Base-by-base conservation (phyloP, 2,329 filamentous ascomycete genomes). In the Esteya vermicola region DNA sequence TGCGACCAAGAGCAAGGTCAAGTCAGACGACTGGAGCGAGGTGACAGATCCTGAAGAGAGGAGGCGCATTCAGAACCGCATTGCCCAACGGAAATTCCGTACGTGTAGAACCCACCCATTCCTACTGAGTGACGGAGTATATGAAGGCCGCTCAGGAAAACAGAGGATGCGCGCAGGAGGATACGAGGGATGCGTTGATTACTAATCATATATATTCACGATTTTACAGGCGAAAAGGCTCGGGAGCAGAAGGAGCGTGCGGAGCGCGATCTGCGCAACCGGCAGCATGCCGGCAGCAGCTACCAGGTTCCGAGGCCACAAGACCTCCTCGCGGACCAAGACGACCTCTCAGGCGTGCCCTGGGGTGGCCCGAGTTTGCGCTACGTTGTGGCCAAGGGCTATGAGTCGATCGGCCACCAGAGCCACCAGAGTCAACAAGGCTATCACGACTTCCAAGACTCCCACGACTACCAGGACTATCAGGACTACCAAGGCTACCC, bases 81-180 rank as follows among this genome's bases (percentile, higher is more conserved):
- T 85, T 45, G 81, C 81, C 2, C 81, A 85, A 52, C 68, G 81
- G 48, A 84, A 84, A 51, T 85, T 84, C 49, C 70, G 81, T 85
- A 68, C n/a, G 43, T 41, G n/a, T n/a, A n/a, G n/a, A n/a, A n/a
- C n/a, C n/a, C n/a, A n/a, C n/a, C n/a, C n/a, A n/a, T n/a, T n/a
- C n/a, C n/a, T n/a, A n/a, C n/a, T n/a, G n/a, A n/a, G n/a, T n/a
- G n/a, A n/a, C n/a, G n/a, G n/a, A n/a, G n/a, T n/a, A n/a, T n/a
- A n/a, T n/a, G n/a, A n/a, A n/a, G n/a, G n/a, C n/a, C n/a, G n/a
- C n/a, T n/a, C n/a, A n/a, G n/a, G n/a, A n/a, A n/a, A n/a, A n/a
- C n/a, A n/a, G n/a, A n/a, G n/a, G n/a, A n/a, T n/a, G n/a, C n/a
- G n/a, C n/a, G n/a, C n/a, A n/a, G n/a, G n/a, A n/a, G n/a, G n/a